Percentiles rank a stretch among this genome's conserved stretches.
Conservation (phyloP, 805 yeast species). For the Jamesozyma piceae region DNA sequence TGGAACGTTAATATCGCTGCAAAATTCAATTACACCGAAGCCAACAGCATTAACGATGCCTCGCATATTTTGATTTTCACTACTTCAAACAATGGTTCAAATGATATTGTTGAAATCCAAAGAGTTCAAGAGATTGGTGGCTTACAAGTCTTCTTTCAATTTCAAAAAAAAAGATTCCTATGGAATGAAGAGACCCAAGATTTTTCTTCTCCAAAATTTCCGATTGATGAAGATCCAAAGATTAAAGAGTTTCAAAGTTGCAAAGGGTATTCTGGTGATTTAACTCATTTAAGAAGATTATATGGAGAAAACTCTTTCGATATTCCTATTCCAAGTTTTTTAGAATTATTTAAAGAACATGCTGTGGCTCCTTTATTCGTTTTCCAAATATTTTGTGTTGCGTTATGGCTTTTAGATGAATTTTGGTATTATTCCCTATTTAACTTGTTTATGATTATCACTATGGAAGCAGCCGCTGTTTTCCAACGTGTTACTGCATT, state of each 20-base stretch:
- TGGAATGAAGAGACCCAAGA: conserved; percentile 43
- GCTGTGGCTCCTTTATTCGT: conserved; percentile 98
- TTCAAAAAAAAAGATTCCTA: conserved; percentile 87
- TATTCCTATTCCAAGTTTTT: conserved; percentile 87
- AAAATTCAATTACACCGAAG: conserved; percentile 55
- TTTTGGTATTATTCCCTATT: conserved; percentile 93
- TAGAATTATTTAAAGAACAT: conserved; percentile 89
- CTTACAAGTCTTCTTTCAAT: conserved; percentile 60
- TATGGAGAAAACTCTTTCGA: conserved; percentile 87
- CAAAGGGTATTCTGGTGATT: conserved; percentile 48
- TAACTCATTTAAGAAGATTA: conserved; percentile 40
- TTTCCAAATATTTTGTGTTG: conserved; percentile 91
- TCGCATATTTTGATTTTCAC: conserved; percentile 68
- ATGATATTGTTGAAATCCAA: conserved; percentile 62
- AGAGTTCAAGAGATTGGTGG: conserved; percentile 49
- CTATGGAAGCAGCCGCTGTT: conserved; percentile 90
- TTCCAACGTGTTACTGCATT: conserved; percentile 92
- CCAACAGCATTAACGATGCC: conserved; percentile 50
- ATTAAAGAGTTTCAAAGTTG: conserved; percentile 47
- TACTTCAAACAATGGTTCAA: conserved; percentile 75
- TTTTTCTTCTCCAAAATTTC: conserved; percentile 76
- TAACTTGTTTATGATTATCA: conserved; percentile 81
- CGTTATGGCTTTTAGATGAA: conserved; percentile 92
- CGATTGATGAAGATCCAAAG: conserved; percentile 47
- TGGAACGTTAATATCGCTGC: conserved; percentile 76